phyloP scores from a whole-genome alignment of 2,329 filamentous ascomycete species.

The Penicillium sp. region DNA sequence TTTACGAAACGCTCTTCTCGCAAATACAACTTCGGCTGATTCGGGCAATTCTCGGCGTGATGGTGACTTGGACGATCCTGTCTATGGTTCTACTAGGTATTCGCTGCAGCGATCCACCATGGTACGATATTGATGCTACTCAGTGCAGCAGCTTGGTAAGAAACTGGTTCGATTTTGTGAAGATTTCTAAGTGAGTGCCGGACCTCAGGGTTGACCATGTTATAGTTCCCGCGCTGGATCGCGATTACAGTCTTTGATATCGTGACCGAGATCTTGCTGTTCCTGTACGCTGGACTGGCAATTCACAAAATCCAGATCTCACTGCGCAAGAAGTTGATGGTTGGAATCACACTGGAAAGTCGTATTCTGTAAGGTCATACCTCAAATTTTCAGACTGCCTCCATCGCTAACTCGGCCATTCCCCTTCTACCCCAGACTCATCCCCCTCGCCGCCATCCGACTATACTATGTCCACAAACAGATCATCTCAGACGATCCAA shows the following conservation, averaged over 20 bases:
- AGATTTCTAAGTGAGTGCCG: no score
- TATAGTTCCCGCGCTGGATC: slow-evolving; percentile 17
- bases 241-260: slow-evolving; percentile 20
- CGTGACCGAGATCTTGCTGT: slow-evolving; percentile 12
- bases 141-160: slow-evolving; percentile 16
- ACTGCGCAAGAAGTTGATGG: slow-evolving; percentile 15
- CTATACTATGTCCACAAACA: slow-evolving; percentile 13
- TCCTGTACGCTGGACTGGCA: slow-evolving; percentile 14
- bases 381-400: not conserved
- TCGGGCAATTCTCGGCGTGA: slow-evolving; percentile 1
- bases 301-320: slow-evolving; percentile 18
- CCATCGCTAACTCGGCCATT: not conserved
- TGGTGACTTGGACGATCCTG: slow-evolving; percentile 10
- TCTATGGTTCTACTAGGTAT: slow-evolving; percentile 10
- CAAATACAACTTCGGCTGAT: slow-evolving; percentile 8
- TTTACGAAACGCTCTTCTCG: slow-evolving; percentile 19
- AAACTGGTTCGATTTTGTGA: not conserved
- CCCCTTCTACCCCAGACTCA: slow-evolving; percentile 6
- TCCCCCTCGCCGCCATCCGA: slow-evolving; percentile 17
- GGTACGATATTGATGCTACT: slow-evolving; percentile 14
- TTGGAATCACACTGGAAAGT: slow-evolving; percentile 15
- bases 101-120: slow-evolving; percentile 15
- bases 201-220: not conserved
- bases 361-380: slow-evolving; percentile 19
- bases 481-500: slow-evolving; percentile 12